These are phyloP conservation scores for Colletotrichum salicis DNA, from an alignment of 2,329 filamentous ascomycete species.

Conservation along the genomic window DNA sequence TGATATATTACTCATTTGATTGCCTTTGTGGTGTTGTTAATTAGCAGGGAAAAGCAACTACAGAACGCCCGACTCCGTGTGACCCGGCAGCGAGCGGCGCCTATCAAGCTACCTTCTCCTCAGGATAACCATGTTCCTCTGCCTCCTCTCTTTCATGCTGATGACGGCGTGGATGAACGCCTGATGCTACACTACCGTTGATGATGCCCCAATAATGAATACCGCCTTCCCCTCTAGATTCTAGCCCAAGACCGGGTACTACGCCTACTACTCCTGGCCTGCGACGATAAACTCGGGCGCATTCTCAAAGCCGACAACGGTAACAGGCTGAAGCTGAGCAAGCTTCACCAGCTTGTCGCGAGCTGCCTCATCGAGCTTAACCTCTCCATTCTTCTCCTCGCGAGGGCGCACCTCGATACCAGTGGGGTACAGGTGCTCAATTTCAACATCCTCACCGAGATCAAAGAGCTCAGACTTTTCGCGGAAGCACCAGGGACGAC, in stretches of 20 bases:
- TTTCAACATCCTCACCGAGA: constrained; percentile 34
- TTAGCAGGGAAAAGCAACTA: background rate
- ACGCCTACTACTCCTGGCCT: background rate
- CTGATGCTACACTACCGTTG: background rate
- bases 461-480: constrained; percentile 46
- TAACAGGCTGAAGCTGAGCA: constrained; percentile 20
- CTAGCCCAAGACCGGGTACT: background rate
- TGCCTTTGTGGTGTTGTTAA: background rate
- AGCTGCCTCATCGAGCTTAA: constrained; percentile 1
- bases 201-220: background rate
- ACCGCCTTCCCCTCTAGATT: background rate
- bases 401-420: constrained; percentile 31
- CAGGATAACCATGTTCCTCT: too few relatives aligned
- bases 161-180: background rate
- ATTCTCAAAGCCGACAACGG: constrained; percentile 16
- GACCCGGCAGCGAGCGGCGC: background rate
- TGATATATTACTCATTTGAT: background rate
- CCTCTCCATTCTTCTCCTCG: background rate
- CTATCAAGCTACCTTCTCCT: background rate
- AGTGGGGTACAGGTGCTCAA: constrained; percentile 37
- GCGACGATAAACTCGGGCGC: constrained; percentile 1
- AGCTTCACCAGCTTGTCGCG: constrained; percentile 27
- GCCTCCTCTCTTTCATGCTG: background rate
- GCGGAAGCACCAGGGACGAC: constrained; percentile 48
- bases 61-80: background rate